Evolutionary conservation across 805 yeast species (phyloP).

Genomic region (Candida fluviatilis): DNA sequence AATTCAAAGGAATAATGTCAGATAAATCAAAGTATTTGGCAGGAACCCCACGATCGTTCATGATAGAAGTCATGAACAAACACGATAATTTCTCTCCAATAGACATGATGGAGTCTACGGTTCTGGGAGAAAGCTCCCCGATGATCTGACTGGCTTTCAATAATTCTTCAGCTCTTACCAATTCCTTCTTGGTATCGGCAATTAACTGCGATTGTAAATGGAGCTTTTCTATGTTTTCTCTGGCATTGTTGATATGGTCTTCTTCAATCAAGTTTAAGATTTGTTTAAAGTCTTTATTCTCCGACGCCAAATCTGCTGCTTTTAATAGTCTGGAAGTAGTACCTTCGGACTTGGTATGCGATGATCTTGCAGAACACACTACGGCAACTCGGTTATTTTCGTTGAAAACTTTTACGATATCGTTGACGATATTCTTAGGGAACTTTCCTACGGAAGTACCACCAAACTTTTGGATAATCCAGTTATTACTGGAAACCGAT

Average conservation of each 20-base stretch:
- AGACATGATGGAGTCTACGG: slow-evolving; percentile 85
- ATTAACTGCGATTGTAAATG: slow-evolving; percentile 52
- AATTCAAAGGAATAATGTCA: slow-evolving; percentile 60
- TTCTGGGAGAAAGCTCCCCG: slow-evolving; percentile 86
- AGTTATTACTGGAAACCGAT: slow-evolving; percentile 14
- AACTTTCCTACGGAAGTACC: slow-evolving; percentile 97
- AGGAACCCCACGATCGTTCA: slow-evolving; percentile 76
- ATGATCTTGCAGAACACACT: slow-evolving; percentile 93
- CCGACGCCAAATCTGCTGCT: slow-evolving; percentile 78
- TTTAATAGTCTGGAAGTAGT: slow-evolving; percentile 82
- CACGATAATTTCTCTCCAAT: slow-evolving; percentile 93
- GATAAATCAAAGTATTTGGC: slow-evolving; percentile 80
- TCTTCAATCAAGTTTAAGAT: slow-evolving; percentile 64
- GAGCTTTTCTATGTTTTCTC: slow-evolving; percentile 37
- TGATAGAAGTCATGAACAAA: slow-evolving; percentile 77
- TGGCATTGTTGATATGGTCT: slow-evolving; percentile 79
- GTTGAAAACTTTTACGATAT: slow-evolving; percentile 69
- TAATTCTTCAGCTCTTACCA: slow-evolving; percentile 63
- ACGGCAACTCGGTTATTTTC: slow-evolving; percentile 72
- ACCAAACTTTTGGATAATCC: slow-evolving; percentile 84
- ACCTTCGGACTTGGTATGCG: slow-evolving; percentile 89
- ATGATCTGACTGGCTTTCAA: slow-evolving; percentile 85
- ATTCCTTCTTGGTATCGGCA: slow-evolving; percentile 56
- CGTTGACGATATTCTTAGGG: slow-evolving; percentile 77
- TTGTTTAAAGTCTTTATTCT: slow-evolving; percentile 53